Evolutionary conservation across 768 basidiomycete genomes (phyloP).

Genomic region (Boletus insuetus): DNA sequence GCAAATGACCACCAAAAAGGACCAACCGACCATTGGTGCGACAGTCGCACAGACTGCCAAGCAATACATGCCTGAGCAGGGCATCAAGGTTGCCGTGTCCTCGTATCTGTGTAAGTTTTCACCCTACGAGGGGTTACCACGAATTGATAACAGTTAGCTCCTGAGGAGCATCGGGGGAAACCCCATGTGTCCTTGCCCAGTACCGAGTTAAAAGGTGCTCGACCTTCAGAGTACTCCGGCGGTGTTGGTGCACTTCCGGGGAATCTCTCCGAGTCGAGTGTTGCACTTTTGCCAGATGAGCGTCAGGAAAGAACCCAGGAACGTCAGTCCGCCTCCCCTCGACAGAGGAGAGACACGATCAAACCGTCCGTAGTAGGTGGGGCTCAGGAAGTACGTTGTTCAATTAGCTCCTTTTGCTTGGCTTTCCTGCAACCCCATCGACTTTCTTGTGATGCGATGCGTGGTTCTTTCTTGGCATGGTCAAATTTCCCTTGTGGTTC

Average conservation of each 20-base stretch:
- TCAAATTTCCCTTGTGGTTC: neutral
- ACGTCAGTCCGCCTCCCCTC: neutral
- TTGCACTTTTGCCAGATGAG: slow-evolving; percentile 51
- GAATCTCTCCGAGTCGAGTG: slow-evolving; percentile 40
- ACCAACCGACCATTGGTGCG: neutral
- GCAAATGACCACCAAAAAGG: neutral
- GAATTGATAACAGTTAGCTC: slow-evolving; percentile 13
- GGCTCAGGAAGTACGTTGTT: slow-evolving; percentile 14
- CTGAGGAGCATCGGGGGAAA: neutral
- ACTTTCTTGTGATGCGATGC: neutral
- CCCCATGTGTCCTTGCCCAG: slow-evolving; percentile 35
- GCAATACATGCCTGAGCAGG: neutral
- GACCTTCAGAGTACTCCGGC: slow-evolving; percentile 30
- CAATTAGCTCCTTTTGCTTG: neutral
- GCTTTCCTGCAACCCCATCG: neutral
- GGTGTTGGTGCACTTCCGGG: slow-evolving; percentile 55
- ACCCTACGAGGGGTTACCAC: neutral
- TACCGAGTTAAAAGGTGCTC: slow-evolving; percentile 30
- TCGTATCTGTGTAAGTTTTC: slow-evolving; percentile 13
- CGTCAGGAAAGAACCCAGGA: slow-evolving; percentile 20
- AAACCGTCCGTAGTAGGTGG: neutral
- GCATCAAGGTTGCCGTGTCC: too few species aligned
- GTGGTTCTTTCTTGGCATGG: neutral
- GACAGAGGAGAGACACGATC: slow-evolving; percentile 19
- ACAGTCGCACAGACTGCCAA: neutral